A percentile compares a stretch with the other conserved stretches of the same genome.
Evolutionary conservation across 768 basidiomycete species (phyloP).

Genomic region (Podaxis mareebaensis): DNA sequence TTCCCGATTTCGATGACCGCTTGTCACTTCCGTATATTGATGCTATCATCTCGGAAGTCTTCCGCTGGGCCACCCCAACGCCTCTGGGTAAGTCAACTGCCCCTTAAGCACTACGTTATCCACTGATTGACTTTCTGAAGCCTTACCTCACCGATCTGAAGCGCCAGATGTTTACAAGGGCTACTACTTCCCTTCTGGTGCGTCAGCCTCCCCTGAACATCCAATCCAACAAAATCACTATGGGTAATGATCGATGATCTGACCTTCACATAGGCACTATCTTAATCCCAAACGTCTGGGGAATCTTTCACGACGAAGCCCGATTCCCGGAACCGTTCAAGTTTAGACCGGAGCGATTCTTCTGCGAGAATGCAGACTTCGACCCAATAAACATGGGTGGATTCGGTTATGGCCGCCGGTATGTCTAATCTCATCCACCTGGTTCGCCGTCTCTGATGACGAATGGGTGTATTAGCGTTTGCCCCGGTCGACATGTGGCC

Average conservation of each 20-base stretch:
- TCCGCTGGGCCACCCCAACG: constrained; percentile 40
- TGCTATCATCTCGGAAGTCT: constrained; percentile 42
- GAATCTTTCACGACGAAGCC: constrained; percentile 48
- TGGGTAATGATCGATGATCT: background rate
- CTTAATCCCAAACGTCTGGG: constrained; percentile 34
- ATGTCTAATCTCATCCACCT: background rate
- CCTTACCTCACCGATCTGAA: constrained; percentile 32
- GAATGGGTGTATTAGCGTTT: background rate
- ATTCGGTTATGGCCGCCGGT: constrained; percentile 38
- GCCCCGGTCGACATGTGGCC: background rate
- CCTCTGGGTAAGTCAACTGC: constrained; percentile 32
- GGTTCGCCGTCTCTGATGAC: background rate
- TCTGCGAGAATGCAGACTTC: constrained; percentile 27
- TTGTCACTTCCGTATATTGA: constrained; percentile 27
- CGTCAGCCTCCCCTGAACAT: background rate
- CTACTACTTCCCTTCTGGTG: constrained; percentile 27
- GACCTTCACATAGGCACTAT: constrained; percentile 23
- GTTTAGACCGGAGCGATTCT: constrained; percentile 59
- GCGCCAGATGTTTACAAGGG: constrained; percentile 34
- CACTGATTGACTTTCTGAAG: constrained; percentile 21
- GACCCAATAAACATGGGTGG: constrained; percentile 24
- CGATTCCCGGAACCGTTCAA: constrained; percentile 51
- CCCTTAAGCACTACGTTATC: background rate
- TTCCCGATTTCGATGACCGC: constrained; percentile 18
- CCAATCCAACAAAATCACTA: background rate